Conservation (phyloP, 2,329 filamentous ascomycete genomes). For the Aotearoamyces nothofagi region DNA sequence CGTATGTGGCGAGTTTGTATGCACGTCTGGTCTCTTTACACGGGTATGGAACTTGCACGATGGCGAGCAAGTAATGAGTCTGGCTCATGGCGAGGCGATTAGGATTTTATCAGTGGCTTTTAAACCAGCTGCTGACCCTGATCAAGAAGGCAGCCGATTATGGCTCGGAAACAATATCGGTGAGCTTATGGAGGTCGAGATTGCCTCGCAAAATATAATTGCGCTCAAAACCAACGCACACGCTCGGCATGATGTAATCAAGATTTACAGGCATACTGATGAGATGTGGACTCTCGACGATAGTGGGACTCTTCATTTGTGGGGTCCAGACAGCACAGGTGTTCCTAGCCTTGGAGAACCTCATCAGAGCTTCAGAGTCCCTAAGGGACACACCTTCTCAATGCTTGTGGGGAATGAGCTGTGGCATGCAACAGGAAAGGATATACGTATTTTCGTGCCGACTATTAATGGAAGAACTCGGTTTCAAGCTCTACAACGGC, state of each 20-base stretch:
- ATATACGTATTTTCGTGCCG: slow-evolving; percentile 72
- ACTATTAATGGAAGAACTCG: slow-evolving; percentile 49
- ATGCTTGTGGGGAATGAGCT: slow-evolving; percentile 73
- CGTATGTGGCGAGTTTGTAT: slow-evolving; percentile 75
- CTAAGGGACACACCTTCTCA: slow-evolving; percentile 74
- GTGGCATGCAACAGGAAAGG: slow-evolving; percentile 80
- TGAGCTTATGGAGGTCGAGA: slow-evolving; percentile 80
- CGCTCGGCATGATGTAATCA: slow-evolving; percentile 62
- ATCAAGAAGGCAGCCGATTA: slow-evolving; percentile 65
- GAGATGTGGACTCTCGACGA: slow-evolving; percentile 94
- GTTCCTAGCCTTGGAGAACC: slow-evolving; percentile 63
- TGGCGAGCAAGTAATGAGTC: slow-evolving; percentile 65
- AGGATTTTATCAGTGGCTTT: slow-evolving; percentile 74
- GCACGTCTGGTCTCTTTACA: slow-evolving; percentile 75
- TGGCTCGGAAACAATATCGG: slow-evolving; percentile 88
- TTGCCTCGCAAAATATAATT: slow-evolving; percentile 56
- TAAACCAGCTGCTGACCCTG: slow-evolving; percentile 63
- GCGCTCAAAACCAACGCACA: slow-evolving; percentile 58
- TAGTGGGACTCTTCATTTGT: slow-evolving; percentile 71
- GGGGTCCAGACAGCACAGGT: slow-evolving; percentile 60
- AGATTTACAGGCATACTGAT: slow-evolving; percentile 72
- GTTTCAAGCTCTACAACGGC: slow-evolving; percentile 61
- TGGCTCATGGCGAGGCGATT: slow-evolving; percentile 72
- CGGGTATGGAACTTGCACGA: slow-evolving; percentile 76
- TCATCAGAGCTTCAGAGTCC: slow-evolving; percentile 57